Evolutionary conservation across 305 asterid species (phyloP), one percentile per base, ranked within the genome.

Genomic region (Fraxinus velutina): DNA sequence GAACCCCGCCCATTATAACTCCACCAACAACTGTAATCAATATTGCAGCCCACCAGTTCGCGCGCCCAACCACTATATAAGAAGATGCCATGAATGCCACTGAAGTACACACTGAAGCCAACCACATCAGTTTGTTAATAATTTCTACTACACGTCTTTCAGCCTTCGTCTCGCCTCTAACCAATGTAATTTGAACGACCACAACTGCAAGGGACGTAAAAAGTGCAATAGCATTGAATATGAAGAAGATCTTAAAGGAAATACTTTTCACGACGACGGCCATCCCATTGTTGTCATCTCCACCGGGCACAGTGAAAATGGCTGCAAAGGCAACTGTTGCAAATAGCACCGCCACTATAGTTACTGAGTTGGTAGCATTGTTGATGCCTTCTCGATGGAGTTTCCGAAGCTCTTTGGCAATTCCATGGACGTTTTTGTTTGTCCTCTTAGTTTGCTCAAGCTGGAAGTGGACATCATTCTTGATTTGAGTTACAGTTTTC

Each of bases 361-460:
- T 90, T 17, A 90, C 91, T 1, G 93, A 90, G 90, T 90, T 90
- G 66, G 93, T 90, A 78, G 93, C 93, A 17, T 88, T 90, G 85
- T 90, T 90, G 73, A 90, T 87, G 4, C 93, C 93, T 64, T 90
- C 93, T 7, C 93, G 84, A 34, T 90, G 93, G 88, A 90, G 91
- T 30, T 88, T 90, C 30, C 90, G 52, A 30, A 90, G 91, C 89
- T 88, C 93, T 30, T 90, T 90, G 29, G 93, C 93, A 8, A 90
- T 90, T 29, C 93, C 93, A 4, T 90, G 84, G 73, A 88, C 91
- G 6, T 90, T 90, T 82, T 88, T 88, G 86, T 90, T 90, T 1
- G 91, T 90, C 52, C 89, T 39, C 83, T 88, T 88, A 2, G 93
- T 90, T 50, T 90, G 93, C 30, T 88, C 91, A 24, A 90, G 93